Evolutionary conservation across 2,329 filamentous ascomycete species (phyloP), one percentile per base, ranked within the genome.

Genomic region (Penicillium sclerotiorum): DNA sequence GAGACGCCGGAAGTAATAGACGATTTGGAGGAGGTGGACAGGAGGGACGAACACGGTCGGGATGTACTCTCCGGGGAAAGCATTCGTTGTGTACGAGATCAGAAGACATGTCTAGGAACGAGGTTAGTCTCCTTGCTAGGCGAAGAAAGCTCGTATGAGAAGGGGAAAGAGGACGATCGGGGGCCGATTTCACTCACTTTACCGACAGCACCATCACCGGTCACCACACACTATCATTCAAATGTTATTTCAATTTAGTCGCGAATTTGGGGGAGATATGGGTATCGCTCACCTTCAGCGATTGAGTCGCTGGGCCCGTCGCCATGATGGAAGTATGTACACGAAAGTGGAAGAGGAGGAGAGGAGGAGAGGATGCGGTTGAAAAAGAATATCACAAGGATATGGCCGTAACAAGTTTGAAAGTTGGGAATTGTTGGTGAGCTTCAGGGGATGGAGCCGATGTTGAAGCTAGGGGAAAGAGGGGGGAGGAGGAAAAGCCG

Each of bases 41-140:
- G 46, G 39, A 13, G 58, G 57, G 39, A 72, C 71, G 63, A 60
- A 74, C 72, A 99, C 94, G 65, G 94, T 99, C 61, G 94, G 94
- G 65, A 99, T 97, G 77, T 99, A 99, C 81, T 99, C 94, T 74
- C 94, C 94, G n/a, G 94, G 94, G 74, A 99, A 99, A 60, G 94
- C 94, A 79, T 97, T 99, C 58, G 94, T 99, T 58, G 94, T 97
- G 79, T 99, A 99, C 45, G 93, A 97, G 73, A 99, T 99, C 66
- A 99, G 86, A 53, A 99, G 86, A 80, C 94, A 99, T 81, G 94
- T 99, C 93, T 96, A 57, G 12, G 41, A n/a, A n/a, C 8, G 28
- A 45, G 25, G 51, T 53, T 32, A 45, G 27, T 45, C 15, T 41
- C 45, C 20, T 5, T 21, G 37, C 38, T 27, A n/a, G n/a, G n/a